phyloP scores from a whole-genome alignment of 495 filamentous ascomycete genomes.

The Xylaria cubensis region DNA sequence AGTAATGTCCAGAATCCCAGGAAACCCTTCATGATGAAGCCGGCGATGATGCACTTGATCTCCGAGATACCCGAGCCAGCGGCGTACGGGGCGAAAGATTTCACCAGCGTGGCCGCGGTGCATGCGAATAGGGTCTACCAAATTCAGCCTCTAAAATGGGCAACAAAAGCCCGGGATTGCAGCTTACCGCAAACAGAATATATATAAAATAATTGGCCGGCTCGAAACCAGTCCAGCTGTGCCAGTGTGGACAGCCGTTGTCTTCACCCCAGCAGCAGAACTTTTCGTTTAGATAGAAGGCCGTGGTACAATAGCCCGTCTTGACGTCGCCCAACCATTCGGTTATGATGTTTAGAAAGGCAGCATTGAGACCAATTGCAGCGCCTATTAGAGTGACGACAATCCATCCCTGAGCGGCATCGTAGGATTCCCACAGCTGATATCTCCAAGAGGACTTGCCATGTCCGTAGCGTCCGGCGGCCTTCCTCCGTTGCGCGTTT shows the following conservation, averaged over 20 bases:
- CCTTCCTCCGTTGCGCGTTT: constrained; percentile 74
- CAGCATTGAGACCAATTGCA: constrained; percentile 92
- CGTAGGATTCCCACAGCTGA: constrained; percentile 85
- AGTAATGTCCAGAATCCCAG: constrained; percentile 89
- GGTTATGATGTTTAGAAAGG: constrained; percentile 92
- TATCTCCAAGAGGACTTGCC: constrained; percentile 81
- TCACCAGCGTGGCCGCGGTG: constrained; percentile 83
- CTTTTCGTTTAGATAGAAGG: constrained; percentile 96
- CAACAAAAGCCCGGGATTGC: background rate
- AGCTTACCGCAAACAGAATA: constrained; percentile 80
- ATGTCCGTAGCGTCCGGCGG: constrained; percentile 76
- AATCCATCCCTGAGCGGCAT: constrained; percentile 97
- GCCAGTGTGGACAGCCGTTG: constrained; percentile 88
- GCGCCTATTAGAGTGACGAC: constrained; percentile 93
- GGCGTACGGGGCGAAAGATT: constrained; percentile 93
- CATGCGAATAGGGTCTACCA: constrained; percentile 78
- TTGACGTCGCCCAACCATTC: constrained; percentile 98
- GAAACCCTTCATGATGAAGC: constrained; percentile 99
- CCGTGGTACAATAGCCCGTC: constrained; percentile 89
- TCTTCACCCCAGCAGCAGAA: constrained; percentile 99
- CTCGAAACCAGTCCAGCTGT: constrained; percentile 80
- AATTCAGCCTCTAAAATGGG: constrained; percentile 7
- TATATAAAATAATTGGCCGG: constrained; percentile 88
- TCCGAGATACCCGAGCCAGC: constrained; percentile 97
- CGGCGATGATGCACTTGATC: constrained; percentile 99